phyloP scores from a whole-genome alignment of 306 rosid species.

The Lathyrus oleraceus region DNA sequence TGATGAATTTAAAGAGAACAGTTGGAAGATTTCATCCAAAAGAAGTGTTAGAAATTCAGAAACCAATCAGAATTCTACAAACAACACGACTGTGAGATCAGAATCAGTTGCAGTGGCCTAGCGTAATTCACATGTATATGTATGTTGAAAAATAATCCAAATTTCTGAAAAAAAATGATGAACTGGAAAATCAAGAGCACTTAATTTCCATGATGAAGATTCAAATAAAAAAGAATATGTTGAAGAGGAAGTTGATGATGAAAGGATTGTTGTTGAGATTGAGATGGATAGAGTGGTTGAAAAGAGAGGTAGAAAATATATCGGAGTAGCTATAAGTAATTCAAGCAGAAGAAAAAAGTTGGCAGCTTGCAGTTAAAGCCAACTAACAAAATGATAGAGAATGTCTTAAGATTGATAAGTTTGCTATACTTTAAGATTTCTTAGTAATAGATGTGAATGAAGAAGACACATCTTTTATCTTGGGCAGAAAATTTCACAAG shows the following conservation, averaged over 20 bases:
- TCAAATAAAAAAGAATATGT: conserved; percentile 33
- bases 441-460: no score
- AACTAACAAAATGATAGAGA: no score
- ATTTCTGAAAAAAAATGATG: conserved; percentile 8
- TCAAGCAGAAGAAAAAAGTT: no score
- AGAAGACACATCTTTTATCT: no score
- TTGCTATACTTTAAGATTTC: no score
- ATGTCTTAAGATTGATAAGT: no score
- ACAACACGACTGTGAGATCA: conserved; percentile 54
- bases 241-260: not conserved
- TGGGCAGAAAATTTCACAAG: no score
- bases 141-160: conserved; percentile 9
- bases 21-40: conserved; percentile 58
- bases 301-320: no score
- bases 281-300: no score
- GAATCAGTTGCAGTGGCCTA: conserved; percentile 76
- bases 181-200: conserved; percentile 8
- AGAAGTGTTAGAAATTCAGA: conserved; percentile 59
- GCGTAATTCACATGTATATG: conserved; percentile 14
- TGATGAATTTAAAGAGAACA: conserved; percentile 71
- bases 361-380: no score
- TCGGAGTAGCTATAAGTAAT: no score
- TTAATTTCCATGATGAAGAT: conserved; percentile 34
- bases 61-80: conserved; percentile 48
- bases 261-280: no score